phyloP scores from a whole-genome alignment of 768 basidiomycete genomes.

The Suillus plorans region DNA sequence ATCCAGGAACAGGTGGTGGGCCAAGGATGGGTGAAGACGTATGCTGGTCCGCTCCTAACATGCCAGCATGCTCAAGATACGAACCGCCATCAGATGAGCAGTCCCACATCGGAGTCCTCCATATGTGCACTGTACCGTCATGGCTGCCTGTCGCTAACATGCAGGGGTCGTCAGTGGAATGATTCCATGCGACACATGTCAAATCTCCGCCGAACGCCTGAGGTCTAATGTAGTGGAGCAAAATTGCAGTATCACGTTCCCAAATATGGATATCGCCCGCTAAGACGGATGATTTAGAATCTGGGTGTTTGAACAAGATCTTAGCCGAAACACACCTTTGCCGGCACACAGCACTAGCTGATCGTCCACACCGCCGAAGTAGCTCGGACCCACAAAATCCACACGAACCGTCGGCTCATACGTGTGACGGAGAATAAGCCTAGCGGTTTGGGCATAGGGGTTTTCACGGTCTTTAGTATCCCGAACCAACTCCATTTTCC shows the following conservation, averaged over 20 bases:
- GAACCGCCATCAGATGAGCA: slow-evolving; percentile 23
- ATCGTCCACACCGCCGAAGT: slow-evolving; percentile 79
- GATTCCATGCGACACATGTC: slow-evolving; percentile 82
- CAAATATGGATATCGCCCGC: slow-evolving; percentile 87
- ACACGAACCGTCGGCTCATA: slow-evolving; percentile 68
- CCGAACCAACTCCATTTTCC: slow-evolving; percentile 67
- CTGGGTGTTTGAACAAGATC: not conserved
- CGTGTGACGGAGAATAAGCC: slow-evolving; percentile 54
- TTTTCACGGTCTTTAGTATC: slow-evolving; percentile 42
- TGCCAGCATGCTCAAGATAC: slow-evolving; percentile 21
- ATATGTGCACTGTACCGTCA: slow-evolving; percentile 73
- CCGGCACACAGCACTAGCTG: slow-evolving; percentile 77
- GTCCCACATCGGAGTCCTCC: slow-evolving; percentile 48
- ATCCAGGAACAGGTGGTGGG: not conserved
- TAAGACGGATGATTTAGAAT: slow-evolving; percentile 23
- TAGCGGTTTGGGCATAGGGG: slow-evolving; percentile 27
- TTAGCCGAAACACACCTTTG: slow-evolving; percentile 48
- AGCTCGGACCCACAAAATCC: slow-evolving; percentile 79
- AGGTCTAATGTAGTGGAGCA: slow-evolving; percentile 68
- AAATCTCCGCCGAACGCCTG: slow-evolving; percentile 66
- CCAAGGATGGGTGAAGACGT: not conserved
- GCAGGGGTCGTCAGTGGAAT: slow-evolving; percentile 46
- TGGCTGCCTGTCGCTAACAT: slow-evolving; percentile 75
- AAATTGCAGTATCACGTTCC: slow-evolving; percentile 76
- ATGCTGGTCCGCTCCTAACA: not conserved